Evolutionary conservation across 2,329 filamentous ascomycete species (phyloP).

Genomic region (Aspergillus sp.): DNA sequence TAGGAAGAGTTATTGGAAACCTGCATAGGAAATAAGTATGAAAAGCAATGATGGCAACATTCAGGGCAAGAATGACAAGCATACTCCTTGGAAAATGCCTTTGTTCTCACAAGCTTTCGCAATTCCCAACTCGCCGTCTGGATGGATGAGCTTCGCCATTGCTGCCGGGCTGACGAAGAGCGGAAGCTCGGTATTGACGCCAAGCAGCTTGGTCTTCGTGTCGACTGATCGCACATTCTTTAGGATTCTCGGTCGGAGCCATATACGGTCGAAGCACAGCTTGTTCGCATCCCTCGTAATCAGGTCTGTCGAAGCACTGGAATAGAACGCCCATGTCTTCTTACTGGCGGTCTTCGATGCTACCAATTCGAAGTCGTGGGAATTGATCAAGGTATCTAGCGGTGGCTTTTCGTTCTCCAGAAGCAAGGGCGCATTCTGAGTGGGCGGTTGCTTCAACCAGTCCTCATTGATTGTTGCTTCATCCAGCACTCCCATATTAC

Average conservation of each 20-base stretch:
- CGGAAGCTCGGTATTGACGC: slow-evolving; percentile 55
- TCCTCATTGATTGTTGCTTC: slow-evolving; percentile 51
- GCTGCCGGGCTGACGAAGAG: slow-evolving; percentile 66
- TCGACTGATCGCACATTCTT: slow-evolving; percentile 58
- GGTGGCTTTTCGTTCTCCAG: slow-evolving; percentile 50
- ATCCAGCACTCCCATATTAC: slow-evolving; percentile 55
- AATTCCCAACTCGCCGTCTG: slow-evolving; percentile 63
- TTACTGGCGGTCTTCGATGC: slow-evolving; percentile 58
- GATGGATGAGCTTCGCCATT: slow-evolving; percentile 65
- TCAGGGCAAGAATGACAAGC: slow-evolving; percentile 7
- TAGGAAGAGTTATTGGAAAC: slow-evolving; percentile 65
- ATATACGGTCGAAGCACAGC: slow-evolving; percentile 57
- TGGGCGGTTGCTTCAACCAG: slow-evolving; percentile 48
- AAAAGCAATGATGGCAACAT: not conserved
- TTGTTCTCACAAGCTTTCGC: slow-evolving; percentile 54
- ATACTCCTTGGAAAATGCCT: slow-evolving; percentile 58
- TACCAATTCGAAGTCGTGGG: slow-evolving; percentile 62
- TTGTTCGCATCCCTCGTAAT: slow-evolving; percentile 60
- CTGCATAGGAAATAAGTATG: slow-evolving; percentile 17
- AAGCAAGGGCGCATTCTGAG: slow-evolving; percentile 30
- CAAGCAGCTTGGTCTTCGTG: slow-evolving; percentile 57
- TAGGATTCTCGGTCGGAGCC: slow-evolving; percentile 61
- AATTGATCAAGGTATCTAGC: slow-evolving; percentile 58
- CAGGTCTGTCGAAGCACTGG: slow-evolving; percentile 64
- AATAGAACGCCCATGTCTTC: slow-evolving; percentile 70